A percentile compares a stretch with the other conserved stretches of the same genome.
phyloP scores from a whole-genome alignment of 2,329 filamentous ascomycete species.

The Penicillium sp. region DNA sequence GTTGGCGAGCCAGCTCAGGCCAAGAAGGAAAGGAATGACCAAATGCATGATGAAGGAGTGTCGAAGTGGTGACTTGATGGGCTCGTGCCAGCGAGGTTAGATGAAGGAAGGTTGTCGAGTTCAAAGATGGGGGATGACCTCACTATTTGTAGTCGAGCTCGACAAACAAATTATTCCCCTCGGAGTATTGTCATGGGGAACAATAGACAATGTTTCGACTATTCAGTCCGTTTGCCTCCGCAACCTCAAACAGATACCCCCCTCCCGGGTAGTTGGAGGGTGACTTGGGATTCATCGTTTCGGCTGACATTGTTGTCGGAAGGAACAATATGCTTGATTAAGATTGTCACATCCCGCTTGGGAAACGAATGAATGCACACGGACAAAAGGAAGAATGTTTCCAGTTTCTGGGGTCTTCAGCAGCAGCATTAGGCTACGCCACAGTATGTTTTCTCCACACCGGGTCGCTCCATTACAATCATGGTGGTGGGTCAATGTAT shows the following conservation, averaged over 20 bases:
- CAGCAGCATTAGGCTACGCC: not conserved
- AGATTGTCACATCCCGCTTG: not conserved
- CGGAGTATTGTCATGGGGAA: not conserved
- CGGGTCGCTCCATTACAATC: not conserved
- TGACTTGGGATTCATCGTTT: not conserved
- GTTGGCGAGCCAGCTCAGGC: slow-evolving; percentile 13
- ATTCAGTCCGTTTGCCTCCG: not conserved
- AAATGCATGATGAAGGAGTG: slow-evolving; percentile 14
- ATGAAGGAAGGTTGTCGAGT: not conserved
- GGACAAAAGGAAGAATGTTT: not conserved
- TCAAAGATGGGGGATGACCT: not conserved
- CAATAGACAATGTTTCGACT: not conserved
- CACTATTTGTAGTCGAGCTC: slow-evolving; percentile 16
- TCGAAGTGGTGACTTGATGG: not conserved
- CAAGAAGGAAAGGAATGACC: slow-evolving; percentile 10
- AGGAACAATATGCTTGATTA: too few species aligned
- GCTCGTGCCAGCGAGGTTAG: slow-evolving; percentile 14
- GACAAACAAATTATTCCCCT: not conserved
- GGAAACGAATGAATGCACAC: not conserved
- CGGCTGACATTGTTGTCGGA: not conserved
- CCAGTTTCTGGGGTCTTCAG: not conserved
- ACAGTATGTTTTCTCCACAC: not conserved
- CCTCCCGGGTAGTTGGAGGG: not conserved
- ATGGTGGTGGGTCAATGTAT: not conserved
- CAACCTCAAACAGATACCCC: not conserved